These are phyloP conservation scores for Lasiodiplodia gonubiensis DNA, from an alignment of 2,329 filamentous ascomycete genomes.

Conservation along the genomic window DNA sequence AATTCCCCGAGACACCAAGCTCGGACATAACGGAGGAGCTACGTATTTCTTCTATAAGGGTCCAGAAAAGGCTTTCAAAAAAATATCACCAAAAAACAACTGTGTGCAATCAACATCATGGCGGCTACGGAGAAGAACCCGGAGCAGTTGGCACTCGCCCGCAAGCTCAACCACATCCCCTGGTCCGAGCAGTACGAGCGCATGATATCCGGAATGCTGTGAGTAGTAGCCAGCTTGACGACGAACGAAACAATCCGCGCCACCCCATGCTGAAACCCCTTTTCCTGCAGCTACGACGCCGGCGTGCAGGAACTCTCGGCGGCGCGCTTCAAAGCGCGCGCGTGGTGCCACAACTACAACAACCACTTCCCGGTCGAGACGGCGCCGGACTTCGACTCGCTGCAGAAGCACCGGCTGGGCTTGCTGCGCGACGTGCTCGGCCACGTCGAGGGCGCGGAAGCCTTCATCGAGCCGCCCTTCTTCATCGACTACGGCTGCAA, in stretches of 20 bases:
- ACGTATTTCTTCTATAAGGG: background rate
- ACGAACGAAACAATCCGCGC: background rate
- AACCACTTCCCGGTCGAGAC: conserved; percentile 45
- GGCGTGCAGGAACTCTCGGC: conserved; percentile 56
- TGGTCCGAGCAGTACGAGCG: conserved; percentile 67
- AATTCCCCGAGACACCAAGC: background rate
- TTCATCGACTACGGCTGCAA: conserved; percentile 71
- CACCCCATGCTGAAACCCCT: background rate
- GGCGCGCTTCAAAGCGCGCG: conserved; percentile 61
- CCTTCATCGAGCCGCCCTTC: conserved; percentile 66
- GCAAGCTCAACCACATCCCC: conserved; percentile 57
- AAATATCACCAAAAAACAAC: background rate
- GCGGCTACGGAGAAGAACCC: conserved; percentile 51
- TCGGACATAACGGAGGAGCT: background rate
- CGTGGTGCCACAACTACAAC: conserved; percentile 65
- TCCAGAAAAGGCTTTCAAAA: too few relatives aligned
- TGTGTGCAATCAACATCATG: conserved; percentile 37
- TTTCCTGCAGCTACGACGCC: conserved; percentile 55
- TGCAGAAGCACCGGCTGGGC: conserved; percentile 37
- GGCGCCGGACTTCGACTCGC: conserved; percentile 36
- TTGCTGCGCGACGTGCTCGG: conserved; percentile 41
- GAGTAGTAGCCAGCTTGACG: too few relatives aligned
- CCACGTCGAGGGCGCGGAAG: conserved; percentile 41
- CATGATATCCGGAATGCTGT: conserved; percentile 70
- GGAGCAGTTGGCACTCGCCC: conserved; percentile 54